Base-by-base conservation (phyloP, 306 rosid genomes). In the Dryas alaskensis region DNA sequence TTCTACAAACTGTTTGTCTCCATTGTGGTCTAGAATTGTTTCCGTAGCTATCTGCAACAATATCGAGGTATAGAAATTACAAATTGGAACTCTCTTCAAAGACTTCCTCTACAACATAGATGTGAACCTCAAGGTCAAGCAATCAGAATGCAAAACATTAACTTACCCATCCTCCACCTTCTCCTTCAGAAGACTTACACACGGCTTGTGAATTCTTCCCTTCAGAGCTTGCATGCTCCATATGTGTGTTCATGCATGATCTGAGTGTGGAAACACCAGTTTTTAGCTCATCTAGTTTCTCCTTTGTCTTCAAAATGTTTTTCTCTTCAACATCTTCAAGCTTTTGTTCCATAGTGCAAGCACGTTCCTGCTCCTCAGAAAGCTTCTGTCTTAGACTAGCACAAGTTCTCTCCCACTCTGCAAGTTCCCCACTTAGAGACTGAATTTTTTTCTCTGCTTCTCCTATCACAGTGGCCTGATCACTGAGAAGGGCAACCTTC, bases 181-280 rank as follows among this genome's bases (percentile, higher is more conserved):
- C 84, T 78, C 79, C 80, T 55, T 77, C 80, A 73, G 65, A 55
- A 80, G 79, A 59, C 58, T 73, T 69, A 79, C 57, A 71, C 69
- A 67, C 66, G 65, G 78, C 89, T 81, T 62, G 65, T 49, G 87
- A 78, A 67, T 77, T 79, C 72, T 76, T 65, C 79, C 59, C 55
- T 48, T 84, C 84, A 67, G 76, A 83, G 72, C 83, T 75, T 63
- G 66, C 75, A 51, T 76, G 81, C 77, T 84, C 88, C 45, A 65
- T 73, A 76, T 75, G 76, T 46, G 91, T 79, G 79, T 81, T 85
- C 88, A 89, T 91, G 82, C 87, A 85, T 52, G 98, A 91, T 82
- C 78, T 86, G 62, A 91, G 83, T 27, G 89, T 82, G 73, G 86
- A 77, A 42, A 93, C 97, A 6, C 94, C 97, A 68, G 86, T 82